Evolutionary conservation across 78 protist genomes (phyloP).

Genomic region (Isochrysis galbana): DNA sequence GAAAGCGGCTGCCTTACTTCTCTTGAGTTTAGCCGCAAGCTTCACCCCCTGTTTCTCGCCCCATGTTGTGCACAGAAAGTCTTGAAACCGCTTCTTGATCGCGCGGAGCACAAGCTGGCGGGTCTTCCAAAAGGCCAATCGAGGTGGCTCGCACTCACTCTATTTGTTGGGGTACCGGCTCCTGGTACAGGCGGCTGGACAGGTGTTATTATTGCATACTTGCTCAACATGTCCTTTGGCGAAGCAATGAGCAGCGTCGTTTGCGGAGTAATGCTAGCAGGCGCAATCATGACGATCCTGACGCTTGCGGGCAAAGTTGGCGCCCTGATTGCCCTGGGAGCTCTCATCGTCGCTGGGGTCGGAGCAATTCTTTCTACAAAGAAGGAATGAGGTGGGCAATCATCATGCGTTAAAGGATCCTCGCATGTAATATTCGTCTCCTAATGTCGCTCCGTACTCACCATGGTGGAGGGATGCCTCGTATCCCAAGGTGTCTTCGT

Average conservation of each 20-base stretch:
- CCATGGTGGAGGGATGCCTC: too few relatives aligned
- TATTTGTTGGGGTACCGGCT: background rate
- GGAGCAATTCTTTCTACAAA: background rate
- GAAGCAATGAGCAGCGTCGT: background rate
- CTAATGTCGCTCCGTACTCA: too few relatives aligned
- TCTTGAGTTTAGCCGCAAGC: too few relatives aligned
- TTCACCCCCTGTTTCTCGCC: too few relatives aligned
- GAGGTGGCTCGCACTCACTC: background rate
- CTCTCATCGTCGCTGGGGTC: background rate
- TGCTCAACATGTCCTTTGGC: background rate
- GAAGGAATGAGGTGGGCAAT: too few relatives aligned
- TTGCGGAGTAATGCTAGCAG: background rate
- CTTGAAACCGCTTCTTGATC: background rate
- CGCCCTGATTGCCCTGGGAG: background rate
- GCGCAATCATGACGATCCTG: background rate
- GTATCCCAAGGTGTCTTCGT: too few relatives aligned
- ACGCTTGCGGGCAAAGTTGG: background rate
- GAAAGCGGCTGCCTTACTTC: too few relatives aligned
- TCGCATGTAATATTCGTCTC: too few relatives aligned
- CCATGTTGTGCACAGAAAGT: too few relatives aligned
- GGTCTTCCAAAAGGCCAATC: background rate
- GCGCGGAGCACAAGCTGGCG: background rate
- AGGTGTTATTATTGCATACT: slow-evolving; percentile 8
- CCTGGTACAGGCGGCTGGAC: slow-evolving; percentile 28
- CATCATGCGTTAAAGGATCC: too few relatives aligned